Evolutionary conservation across 768 basidiomycete species (phyloP).

Genomic region (Gymnopilus junonius): DNA sequence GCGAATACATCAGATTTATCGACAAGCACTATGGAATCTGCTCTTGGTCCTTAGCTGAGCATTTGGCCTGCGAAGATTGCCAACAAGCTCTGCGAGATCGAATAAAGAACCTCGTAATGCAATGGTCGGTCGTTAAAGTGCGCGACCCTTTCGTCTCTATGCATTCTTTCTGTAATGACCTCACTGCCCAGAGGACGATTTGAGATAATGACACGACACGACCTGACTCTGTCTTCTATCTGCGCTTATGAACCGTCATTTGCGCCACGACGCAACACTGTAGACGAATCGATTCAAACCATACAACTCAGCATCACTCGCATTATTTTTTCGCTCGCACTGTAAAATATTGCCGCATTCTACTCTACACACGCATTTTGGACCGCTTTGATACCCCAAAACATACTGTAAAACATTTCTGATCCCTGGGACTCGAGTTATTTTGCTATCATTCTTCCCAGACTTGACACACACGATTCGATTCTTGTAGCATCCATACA

Average conservation of each 20-base stretch:
- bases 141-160: conserved; percentile 15
- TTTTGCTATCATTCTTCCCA: not conserved
- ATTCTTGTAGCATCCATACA: conserved; percentile 17
- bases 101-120: conserved; percentile 66
- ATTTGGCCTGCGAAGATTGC: conserved; percentile 73
- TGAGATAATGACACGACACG: conserved; percentile 30
- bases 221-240: not conserved
- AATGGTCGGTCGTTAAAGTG: conserved; percentile 85
- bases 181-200: conserved; percentile 54
- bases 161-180: conserved; percentile 4
- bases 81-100: conserved; percentile 64
- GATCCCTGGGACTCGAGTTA: not conserved
- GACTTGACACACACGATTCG: conserved; percentile 27
- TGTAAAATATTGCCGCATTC: conserved; percentile 19
- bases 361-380: conserved; percentile 13
- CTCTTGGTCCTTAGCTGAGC: conserved; percentile 73
- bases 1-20: conserved; percentile 60
- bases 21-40: conserved; percentile 70
- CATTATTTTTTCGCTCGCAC: conserved; percentile 17
- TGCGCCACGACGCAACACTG: not conserved
- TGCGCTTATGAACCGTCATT: not conserved
- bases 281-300: not conserved
- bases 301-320: not conserved
- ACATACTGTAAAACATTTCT: not conserved
- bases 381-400: conserved; percentile 12